Evolutionary conservation across 768 basidiomycete species (phyloP).

Genomic region (Trichaptum fuscoviolaceum): DNA sequence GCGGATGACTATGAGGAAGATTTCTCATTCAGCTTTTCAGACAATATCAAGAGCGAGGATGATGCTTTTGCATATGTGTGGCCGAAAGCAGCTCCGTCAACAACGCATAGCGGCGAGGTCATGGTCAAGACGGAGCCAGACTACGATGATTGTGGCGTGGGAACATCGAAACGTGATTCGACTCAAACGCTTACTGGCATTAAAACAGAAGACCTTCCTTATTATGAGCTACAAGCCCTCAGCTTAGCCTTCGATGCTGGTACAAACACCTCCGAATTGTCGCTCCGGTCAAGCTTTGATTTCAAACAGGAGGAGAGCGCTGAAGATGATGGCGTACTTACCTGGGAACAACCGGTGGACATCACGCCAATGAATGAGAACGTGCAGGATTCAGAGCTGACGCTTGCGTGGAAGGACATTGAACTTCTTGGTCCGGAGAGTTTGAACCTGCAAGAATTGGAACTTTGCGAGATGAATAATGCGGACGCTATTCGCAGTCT

Average conservation of each 20-base stretch:
- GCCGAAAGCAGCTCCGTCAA: slow-evolving; percentile 20
- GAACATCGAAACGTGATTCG: neutral
- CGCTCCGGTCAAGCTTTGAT: neutral
- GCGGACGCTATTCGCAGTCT: neutral
- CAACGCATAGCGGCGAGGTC: slow-evolving; percentile 19
- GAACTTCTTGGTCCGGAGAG: slow-evolving; percentile 43
- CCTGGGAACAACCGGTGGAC: neutral
- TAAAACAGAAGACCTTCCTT: neutral
- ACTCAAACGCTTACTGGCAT: neutral
- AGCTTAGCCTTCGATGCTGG: neutral
- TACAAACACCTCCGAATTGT: neutral
- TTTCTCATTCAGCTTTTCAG: neutral
- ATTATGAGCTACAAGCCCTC: neutral
- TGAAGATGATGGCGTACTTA: neutral
- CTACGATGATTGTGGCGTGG: slow-evolving; percentile 25
- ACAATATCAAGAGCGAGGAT: neutral
- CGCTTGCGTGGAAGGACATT: slow-evolving; percentile 33
- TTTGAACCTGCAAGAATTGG: slow-evolving; percentile 31
- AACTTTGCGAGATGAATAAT: neutral
- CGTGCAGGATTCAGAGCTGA: neutral
- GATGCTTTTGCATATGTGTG: neutral
- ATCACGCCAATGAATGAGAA: neutral
- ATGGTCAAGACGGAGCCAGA: slow-evolving; percentile 53
- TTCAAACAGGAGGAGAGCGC: neutral
- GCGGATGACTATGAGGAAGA: neutral